Percentiles rank a stretch among this genome's conserved stretches.
phyloP scores from a whole-genome alignment of 257 asterid species.

The Handroanthus guayacan region DNA sequence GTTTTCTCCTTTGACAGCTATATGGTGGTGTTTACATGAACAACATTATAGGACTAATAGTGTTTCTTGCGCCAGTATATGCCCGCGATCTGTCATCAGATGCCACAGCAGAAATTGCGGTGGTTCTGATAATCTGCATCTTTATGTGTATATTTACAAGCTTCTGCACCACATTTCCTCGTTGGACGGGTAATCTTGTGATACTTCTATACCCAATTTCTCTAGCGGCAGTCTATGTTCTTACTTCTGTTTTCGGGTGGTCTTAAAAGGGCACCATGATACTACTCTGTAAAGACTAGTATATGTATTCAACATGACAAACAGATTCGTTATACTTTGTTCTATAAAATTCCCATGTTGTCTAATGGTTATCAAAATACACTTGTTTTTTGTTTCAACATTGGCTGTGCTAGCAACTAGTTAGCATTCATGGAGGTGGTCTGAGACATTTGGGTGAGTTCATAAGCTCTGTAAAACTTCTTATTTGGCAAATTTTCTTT shows the following conservation, averaged over 20 bases:
- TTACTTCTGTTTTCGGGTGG: slow-evolving; percentile 48
- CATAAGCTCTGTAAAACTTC: no score
- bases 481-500: no score
- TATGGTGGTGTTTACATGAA: slow-evolving; percentile 61
- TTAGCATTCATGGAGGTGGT: no score
- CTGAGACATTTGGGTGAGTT: no score
- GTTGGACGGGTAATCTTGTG: slow-evolving; percentile 55
- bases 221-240: slow-evolving; percentile 46
- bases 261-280: slow-evolving; percentile 33
- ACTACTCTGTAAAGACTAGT: slow-evolving; percentile 2
- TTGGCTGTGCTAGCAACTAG: no score
- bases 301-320: slow-evolving; percentile 3
- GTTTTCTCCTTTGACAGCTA: slow-evolving; percentile 37
- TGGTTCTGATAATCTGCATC: slow-evolving; percentile 48
- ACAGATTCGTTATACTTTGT: background rate
- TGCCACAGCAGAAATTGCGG: slow-evolving; percentile 44
- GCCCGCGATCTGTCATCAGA: slow-evolving; percentile 39
- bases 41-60: slow-evolving; percentile 53
- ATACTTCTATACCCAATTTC: slow-evolving; percentile 54
- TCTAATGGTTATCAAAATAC: no score
- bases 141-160: slow-evolving; percentile 46
- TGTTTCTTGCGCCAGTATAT: slow-evolving; percentile 53
- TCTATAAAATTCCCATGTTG: background rate
- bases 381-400: no score
- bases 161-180: slow-evolving; percentile 49